Evolutionary conservation across 1,284 basidiomycete genomes (phyloP).

Genomic region (Ganoderma lingzhi): DNA sequence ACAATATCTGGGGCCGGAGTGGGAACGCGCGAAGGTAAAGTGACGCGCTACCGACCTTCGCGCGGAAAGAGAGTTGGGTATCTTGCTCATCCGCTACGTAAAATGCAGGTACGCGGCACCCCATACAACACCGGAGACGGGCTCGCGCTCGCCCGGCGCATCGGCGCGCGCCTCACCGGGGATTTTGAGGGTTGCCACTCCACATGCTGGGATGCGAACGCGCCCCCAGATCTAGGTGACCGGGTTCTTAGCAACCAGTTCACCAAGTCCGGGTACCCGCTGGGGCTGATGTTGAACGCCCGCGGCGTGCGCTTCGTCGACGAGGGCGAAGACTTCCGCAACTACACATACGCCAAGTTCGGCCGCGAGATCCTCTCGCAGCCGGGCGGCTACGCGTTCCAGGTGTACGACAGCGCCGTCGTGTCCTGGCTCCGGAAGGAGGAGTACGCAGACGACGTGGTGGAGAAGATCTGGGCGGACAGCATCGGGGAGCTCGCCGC

Average conservation of each 20-base stretch:
- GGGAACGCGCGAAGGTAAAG: conserved; percentile 63
- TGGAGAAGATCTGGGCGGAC: conserved; percentile 58
- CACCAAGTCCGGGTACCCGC: conserved; percentile 76
- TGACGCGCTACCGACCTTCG: neutral
- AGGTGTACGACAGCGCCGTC: conserved; percentile 64
- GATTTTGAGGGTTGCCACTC: conserved; percentile 74
- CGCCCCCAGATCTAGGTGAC: conserved; percentile 56
- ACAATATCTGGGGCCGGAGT: conserved; percentile 61
- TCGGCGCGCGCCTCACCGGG: conserved; percentile 64
- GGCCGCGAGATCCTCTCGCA: conserved; percentile 66
- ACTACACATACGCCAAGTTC: conserved; percentile 76
- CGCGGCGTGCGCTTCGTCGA: conserved; percentile 69
- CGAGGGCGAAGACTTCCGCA: conserved; percentile 74
- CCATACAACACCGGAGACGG: conserved; percentile 75
- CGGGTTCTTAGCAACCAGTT: conserved; percentile 70
- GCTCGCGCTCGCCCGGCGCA: conserved; percentile 55
- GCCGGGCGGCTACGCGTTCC: conserved; percentile 66
- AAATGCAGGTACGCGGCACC: conserved; percentile 66
- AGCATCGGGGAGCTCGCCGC: conserved; percentile 60
- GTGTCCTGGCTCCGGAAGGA: conserved; percentile 57
- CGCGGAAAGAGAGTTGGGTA: too few relatives aligned
- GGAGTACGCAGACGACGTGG: conserved; percentile 69
- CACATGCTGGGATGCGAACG: conserved; percentile 76
- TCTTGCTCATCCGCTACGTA: neutral
- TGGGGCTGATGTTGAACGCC: conserved; percentile 72